Base-by-base conservation (phyloP, 129 eudicot species). In the Flaveria ramosissima region DNA sequence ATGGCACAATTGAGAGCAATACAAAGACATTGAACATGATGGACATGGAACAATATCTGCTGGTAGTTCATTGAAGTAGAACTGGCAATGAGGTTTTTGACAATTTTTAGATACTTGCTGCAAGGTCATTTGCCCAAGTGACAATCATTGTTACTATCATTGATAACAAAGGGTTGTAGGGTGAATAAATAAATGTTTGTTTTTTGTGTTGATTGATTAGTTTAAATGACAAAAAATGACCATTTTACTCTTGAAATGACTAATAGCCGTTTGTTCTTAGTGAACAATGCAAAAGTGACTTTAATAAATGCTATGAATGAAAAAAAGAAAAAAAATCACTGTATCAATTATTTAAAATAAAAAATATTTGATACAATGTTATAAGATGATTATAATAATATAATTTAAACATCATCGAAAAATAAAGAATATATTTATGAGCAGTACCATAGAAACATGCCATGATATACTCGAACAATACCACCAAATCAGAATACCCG, bases 61-160 rank as follows among this genome's bases (percentile, higher is more conserved):
- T 67, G 90, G 93, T 68, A 94, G 88, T 72, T 87, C 88, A 80
- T 81, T 88, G 74, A 91, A 87, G 87, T 97, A 94, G 81, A 84
- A 84, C 78, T 92, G 93, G 76, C 97, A 91, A 68, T 94, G 92
- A 14, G 96, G 86, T 65, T 89, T 93, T 69, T 92, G 96, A 68
- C 77, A 89, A 51, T 76, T 81, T 87, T 89, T 94, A 74, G 88
- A 72, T 79, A 91, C 78, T 77, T 91, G 83, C 98, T 94, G 89
- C 82, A 81, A 83, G 20, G 32, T 70, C 59, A 69, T 2, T 16
- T 20, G n/a, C 68, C 70, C 56, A 70, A 67, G 45, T 79, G 53
- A 82, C 47, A 70, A 78, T 23, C 41, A 36, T 36, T 0, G 1
- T 36, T 36, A 36, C 41, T 36, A 36, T 36, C 6, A 36, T 36